Conservation (phyloP, 345 rosid species). For the Syzygium aqueum region DNA sequence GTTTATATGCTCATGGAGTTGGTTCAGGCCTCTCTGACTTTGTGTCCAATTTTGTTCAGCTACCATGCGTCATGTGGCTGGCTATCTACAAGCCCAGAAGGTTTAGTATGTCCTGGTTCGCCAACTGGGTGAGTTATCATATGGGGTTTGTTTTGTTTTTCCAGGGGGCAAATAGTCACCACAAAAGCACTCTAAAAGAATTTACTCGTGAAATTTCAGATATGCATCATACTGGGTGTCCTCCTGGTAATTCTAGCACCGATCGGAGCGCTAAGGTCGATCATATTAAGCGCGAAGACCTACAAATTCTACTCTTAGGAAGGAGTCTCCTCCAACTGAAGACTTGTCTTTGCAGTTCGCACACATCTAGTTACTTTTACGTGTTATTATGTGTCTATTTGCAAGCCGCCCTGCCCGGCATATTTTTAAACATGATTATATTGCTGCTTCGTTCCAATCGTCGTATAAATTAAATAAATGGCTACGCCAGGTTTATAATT, state of each 20-base stretch:
- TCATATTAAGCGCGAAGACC: constrained; percentile 42
- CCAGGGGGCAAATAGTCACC: not conserved
- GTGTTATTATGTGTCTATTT: not conserved
- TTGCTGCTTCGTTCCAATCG: not conserved
- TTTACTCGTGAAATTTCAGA: constrained; percentile 20
- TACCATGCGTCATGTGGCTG: constrained; percentile 78
- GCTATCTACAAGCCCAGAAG: constrained; percentile 59
- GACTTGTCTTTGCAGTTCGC: not conserved
- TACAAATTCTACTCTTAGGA: constrained; percentile 52
- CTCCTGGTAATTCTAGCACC: constrained; percentile 59
- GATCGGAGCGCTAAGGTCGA: constrained; percentile 70
- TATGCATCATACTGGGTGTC: constrained; percentile 55
- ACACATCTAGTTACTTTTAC: not conserved
- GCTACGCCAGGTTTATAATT: not conserved
- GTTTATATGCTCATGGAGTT: not conserved
- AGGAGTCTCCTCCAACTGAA: not conserved
- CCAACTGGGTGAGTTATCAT: constrained; percentile 50
- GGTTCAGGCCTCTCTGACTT: not conserved
- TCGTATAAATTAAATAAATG: not conserved
- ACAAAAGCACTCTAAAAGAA: not conserved
- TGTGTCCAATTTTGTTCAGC: constrained; percentile 17
- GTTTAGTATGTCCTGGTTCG: constrained; percentile 58
- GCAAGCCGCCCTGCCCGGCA: not conserved
- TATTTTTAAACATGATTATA: not conserved
- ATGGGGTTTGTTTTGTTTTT: not conserved